Evolutionary conservation across 768 basidiomycete species (phyloP), one percentile per base, ranked within the genome.

Genomic region (Scleroderma bovista): DNA sequence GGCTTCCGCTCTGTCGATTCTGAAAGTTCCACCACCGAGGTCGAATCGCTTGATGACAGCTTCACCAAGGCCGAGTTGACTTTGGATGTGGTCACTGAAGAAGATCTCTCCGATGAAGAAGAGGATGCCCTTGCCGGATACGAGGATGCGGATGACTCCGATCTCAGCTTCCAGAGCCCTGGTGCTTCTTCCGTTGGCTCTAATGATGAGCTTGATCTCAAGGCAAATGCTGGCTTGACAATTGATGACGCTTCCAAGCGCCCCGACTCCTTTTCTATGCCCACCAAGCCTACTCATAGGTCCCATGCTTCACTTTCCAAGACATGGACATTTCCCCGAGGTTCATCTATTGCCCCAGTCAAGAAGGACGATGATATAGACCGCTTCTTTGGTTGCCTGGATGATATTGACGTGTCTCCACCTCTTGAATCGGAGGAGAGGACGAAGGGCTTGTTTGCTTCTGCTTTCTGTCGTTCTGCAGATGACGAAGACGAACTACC

Each of bases 311-410:
- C 81, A 2, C 72, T 87, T 20, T 79, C 79, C n/a, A 81, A 78
- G 66, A 73, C 73, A 0, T 88, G 86, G 86, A 81, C 83, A 0
- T 89, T 88, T 65, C 80, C 80, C 2, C 71, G 54, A 48, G 72
- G 65, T 19, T 60, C 55, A 44, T 29, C 58, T 22, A 33, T 58
- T 58, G 58, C 34, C 17, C 46, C 47, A 23, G 53, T 51, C 19
- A 53, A 57, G 12, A 54, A 60, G 33, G 54, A 67, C 2, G 74
- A 79, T 17, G 77, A 82, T n/a, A 71, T 86, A 9, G 88, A 91
- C 61, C 76, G 73, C 31, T 91, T 91, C 75, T 91, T 91, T 57
- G 82, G 78, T 38, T 91, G 87, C 49, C 58, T 79, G 53, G 77
- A 76, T 41, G 77, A 79, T 43, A 68, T 80, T 34, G 76, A 78